Conservation (phyloP, 768 basidiomycete species). For the Crepidotus variabilis region DNA sequence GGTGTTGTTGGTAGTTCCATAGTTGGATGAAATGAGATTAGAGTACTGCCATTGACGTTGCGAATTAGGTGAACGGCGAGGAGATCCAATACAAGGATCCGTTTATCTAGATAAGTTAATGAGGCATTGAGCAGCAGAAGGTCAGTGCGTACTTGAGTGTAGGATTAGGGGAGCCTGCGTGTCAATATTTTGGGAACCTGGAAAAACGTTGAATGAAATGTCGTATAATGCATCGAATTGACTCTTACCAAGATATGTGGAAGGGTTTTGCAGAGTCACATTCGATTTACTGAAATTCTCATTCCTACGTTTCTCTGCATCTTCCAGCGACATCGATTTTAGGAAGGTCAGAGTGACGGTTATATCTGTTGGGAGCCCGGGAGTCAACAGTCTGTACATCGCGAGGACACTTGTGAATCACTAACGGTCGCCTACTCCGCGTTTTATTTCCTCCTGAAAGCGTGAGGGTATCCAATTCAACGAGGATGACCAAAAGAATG, state of each 20-base stretch:
- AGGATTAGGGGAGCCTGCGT: constrained; percentile 36
- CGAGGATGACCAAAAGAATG: constrained; percentile 65
- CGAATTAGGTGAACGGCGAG: constrained; percentile 48
- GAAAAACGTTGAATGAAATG: background rate
- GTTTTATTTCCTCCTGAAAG: constrained; percentile 46
- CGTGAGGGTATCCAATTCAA: constrained; percentile 67
- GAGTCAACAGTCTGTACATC: too few species aligned
- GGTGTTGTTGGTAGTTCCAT: constrained; percentile 34
- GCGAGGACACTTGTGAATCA: background rate
- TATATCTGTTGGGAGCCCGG: constrained; percentile 47
- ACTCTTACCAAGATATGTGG: background rate
- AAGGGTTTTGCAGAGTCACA: background rate
- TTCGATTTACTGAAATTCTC: background rate
- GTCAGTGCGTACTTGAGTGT: constrained; percentile 24
- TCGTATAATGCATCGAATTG: background rate
- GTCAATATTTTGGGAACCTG: constrained; percentile 29
- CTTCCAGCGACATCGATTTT: constrained; percentile 32
- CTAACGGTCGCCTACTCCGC: constrained; percentile 50
- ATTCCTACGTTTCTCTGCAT: constrained; percentile 7
- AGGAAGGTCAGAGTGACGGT: constrained; percentile 56
- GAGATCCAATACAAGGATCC: constrained; percentile 40
- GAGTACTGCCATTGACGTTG: constrained; percentile 38
- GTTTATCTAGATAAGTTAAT: constrained; percentile 1
- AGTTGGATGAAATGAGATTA: constrained; percentile 47
- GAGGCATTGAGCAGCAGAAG: background rate